Percentiles rank a stretch among this genome's conserved stretches.
Evolutionary conservation across 495 filamentous ascomycete species (phyloP).

Genomic region (Margaritispora aquatica): DNA sequence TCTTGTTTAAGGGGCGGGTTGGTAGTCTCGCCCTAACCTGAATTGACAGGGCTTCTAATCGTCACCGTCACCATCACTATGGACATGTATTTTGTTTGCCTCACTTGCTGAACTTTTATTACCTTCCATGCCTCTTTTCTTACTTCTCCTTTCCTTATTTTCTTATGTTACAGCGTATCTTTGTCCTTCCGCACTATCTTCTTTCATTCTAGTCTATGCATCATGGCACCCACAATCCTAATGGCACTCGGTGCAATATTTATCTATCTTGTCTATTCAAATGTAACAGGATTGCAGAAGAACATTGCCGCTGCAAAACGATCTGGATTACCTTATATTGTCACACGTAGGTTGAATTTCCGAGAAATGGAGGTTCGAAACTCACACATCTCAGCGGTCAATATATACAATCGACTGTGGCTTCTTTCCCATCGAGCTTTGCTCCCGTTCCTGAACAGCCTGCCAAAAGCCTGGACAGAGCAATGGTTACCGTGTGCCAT

Average conservation of each 20-base stretch:
- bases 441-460: slow-evolving; percentile 39
- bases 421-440: slow-evolving; percentile 40
- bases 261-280: slow-evolving; percentile 8
- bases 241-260: not conserved
- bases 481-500: slow-evolving; percentile 38
- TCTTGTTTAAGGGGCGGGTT: not conserved
- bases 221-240: slow-evolving; percentile 2
- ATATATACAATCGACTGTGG: slow-evolving; percentile 40
- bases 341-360: slow-evolving; percentile 36
- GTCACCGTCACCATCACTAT: not conserved
- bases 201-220: too few relatives aligned
- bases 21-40: not conserved
- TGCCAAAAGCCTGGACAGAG: slow-evolving; percentile 35
- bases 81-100: too few relatives aligned
- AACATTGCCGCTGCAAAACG: slow-evolving; percentile 40
- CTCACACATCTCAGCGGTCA: slow-evolving; percentile 28
- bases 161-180: not conserved
- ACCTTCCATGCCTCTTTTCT: too few relatives aligned
- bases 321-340: slow-evolving; percentile 36
- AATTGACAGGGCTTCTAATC: not conserved
- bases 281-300: slow-evolving; percentile 22
- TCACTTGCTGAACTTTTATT: too few relatives aligned
- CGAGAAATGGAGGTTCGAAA: not conserved
- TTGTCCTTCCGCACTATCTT: not conserved
- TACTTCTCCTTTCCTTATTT: not conserved